Evolutionary conservation across 73 alveolate genomes (phyloP).

Genomic region (Blepharisma japonicum): DNA sequence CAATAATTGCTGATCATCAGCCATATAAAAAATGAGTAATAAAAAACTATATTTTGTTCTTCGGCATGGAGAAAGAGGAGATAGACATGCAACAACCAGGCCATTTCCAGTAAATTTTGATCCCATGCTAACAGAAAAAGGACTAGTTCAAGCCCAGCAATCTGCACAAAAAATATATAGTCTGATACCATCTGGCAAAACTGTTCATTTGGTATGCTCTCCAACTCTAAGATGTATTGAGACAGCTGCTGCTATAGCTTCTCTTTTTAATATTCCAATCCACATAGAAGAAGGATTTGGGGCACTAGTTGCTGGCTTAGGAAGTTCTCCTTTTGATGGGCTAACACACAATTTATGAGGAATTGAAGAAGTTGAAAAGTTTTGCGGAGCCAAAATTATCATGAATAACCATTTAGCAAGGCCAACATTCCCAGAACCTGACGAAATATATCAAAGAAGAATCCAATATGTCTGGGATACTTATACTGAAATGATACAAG

Average conservation of each 20-base stretch:
- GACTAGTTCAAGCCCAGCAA: neutral
- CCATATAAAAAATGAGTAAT: no score
- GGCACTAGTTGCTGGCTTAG: neutral
- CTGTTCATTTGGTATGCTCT: neutral
- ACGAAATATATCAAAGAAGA: neutral
- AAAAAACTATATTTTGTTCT: neutral
- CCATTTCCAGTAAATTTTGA: neutral
- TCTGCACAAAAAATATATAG: neutral
- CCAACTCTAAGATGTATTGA: constrained; percentile 16
- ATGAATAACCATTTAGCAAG: neutral
- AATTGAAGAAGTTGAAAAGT: neutral
- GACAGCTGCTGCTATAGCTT: constrained; percentile 3
- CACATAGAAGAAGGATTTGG: constrained; percentile 9
- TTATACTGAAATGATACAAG: neutral
- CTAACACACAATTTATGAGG: neutral
- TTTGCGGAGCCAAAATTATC: neutral
- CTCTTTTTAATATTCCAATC: neutral
- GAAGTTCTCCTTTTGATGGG: neutral
- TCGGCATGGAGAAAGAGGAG: constrained; percentile 26
- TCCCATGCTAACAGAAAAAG: constrained; percentile 6
- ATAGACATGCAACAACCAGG: neutral
- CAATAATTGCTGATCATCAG: no score
- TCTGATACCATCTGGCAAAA: neutral
- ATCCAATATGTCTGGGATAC: neutral
- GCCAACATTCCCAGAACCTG: neutral